Percentiles rank a stretch among this genome's conserved stretches.
These are phyloP conservation scores for Penicillium sp. DNA, from an alignment of 2,329 filamentous ascomycete species.

Conservation along the genomic window DNA sequence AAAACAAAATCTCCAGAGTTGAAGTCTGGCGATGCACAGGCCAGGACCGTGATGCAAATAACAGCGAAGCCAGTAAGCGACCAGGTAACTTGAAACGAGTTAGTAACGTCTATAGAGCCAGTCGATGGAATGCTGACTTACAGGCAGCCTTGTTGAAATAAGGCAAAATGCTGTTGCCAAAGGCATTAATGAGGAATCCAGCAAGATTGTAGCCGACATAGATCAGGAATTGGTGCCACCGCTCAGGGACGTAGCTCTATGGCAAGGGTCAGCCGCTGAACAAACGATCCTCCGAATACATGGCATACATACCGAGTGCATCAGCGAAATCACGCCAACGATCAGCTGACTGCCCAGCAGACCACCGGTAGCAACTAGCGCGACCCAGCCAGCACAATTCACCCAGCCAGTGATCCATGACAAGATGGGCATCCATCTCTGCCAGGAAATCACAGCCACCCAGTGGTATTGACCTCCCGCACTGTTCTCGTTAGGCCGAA, in stretches of 20 bases:
- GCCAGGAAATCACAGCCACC: slow-evolving; percentile 64
- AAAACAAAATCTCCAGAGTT: slow-evolving; percentile 61
- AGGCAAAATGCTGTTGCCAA: slow-evolving; percentile 62
- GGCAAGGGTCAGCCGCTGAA: background rate
- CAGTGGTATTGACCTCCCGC: slow-evolving; percentile 69
- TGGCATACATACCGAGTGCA: slow-evolving; percentile 47
- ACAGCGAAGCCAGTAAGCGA: slow-evolving; percentile 67
- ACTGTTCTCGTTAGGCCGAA: slow-evolving; percentile 20
- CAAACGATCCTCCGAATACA: background rate
- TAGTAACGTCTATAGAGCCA: background rate
- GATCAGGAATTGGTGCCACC: slow-evolving; percentile 73
- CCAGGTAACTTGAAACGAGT: slow-evolving; percentile 57
- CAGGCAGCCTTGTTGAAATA: slow-evolving; percentile 66
- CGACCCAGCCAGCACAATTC: slow-evolving; percentile 69
- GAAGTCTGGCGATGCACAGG: slow-evolving; percentile 65
- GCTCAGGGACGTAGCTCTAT: slow-evolving; percentile 52
- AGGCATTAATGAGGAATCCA: slow-evolving; percentile 65
- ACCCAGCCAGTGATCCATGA: slow-evolving; percentile 70
- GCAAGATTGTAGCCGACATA: slow-evolving; percentile 64
- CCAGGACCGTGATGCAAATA: slow-evolving; percentile 68
- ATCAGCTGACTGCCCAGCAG: slow-evolving; percentile 67
- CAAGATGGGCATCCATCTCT: slow-evolving; percentile 59
- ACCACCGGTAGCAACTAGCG: slow-evolving; percentile 66
- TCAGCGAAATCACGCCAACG: slow-evolving; percentile 62
- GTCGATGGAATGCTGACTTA: slow-evolving; percentile 16